Base-by-base conservation (phyloP, 2,329 filamentous ascomycete species). In the Ambrosiella xylebori region DNA sequence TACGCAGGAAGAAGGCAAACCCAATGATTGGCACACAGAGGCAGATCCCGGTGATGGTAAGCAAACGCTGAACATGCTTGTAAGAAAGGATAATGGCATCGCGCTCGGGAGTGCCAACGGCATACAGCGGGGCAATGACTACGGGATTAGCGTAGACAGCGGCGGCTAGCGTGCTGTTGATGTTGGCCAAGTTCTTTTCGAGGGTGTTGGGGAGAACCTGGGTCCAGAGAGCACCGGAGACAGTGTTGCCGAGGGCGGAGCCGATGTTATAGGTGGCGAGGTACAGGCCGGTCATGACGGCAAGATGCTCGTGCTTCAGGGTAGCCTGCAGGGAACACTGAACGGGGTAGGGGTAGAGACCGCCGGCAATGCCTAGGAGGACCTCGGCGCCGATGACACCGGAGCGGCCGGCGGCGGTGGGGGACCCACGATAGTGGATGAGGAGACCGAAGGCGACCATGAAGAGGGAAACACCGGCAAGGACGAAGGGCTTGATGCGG, bases 371-470 rank as follows among this genome's bases (percentile, higher is more conserved):
- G 63, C 81, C 81, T 1, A 85, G 72, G 4, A 84, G 68, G 7
- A 84, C 70, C 65, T 85, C 79, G 1, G 76, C 80, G 13, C 76
- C 81, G 59, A 85, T 78, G 58, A 85, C 71, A 36, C 81, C 81
- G 1, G 74, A 72, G 58, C 78, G 71, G 61, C 69, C 72, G 8
- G 71, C 66, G 0, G 63, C 59, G 15, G 64, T 67, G 9, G 70
- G 64, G 5, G 75, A 73, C 40, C 80, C 80, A n/a, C 81, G 78
- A 70, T 73, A 85, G 63, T 74, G 72, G 64, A 84, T 83, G 15
- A 85, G 70, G 0, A 85, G 72, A 8, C 81, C 81, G 62, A 83
- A 84, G 0, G 81, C 80, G n/a, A 81, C 77, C 64, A 81, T 71
- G 70, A 81, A 84, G 1, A 84, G 71, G 7, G 70, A 67, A 1